phyloP scores from a whole-genome alignment of 2,329 filamentous ascomycete genomes.

The Cylindrodendrum hubeiense region DNA sequence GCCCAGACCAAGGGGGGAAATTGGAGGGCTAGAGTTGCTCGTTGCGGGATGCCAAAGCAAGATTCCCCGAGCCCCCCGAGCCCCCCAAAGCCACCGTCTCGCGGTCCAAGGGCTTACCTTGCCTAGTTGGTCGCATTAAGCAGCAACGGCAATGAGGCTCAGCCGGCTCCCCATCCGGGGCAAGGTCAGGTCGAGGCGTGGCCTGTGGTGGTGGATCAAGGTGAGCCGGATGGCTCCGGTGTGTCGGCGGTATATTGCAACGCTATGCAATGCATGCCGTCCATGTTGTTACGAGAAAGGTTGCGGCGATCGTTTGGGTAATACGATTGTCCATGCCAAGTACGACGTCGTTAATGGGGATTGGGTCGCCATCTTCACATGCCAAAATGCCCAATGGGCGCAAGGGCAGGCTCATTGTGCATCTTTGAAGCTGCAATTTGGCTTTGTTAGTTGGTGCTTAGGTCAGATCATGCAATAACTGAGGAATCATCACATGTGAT shows the following conservation, averaged over 20 bases:
- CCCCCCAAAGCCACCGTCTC: neutral
- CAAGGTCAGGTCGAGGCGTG: conserved; percentile 22
- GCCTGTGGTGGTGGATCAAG: conserved; percentile 18
- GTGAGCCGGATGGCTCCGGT: neutral
- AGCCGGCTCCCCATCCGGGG: conserved; percentile 2
- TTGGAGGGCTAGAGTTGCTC: conserved; percentile 9
- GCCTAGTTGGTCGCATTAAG: neutral
- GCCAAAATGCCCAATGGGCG: conserved; percentile 14
- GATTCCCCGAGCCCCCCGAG: conserved; percentile 5
- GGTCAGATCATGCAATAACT: neutral
- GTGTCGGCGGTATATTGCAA: neutral
- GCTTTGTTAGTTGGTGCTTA: conserved; percentile 10
- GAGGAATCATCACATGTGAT: conserved; percentile 8
- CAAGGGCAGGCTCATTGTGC: conserved; percentile 12
- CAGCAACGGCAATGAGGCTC: conserved; percentile 27
- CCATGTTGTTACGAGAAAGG: neutral
- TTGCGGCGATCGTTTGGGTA: neutral
- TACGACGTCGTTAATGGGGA: neutral
- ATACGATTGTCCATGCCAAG: neutral
- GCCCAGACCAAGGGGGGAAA: conserved; percentile 12
- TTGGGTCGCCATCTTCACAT: conserved; percentile 29
- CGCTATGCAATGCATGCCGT: conserved; percentile 1
- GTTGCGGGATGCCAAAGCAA: neutral
- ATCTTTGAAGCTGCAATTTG: conserved; percentile 13
- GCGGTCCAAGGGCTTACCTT: neutral